Base-by-base conservation (phyloP, 2,329 filamentous ascomycete genomes). In the Huntiella moniliformis region DNA sequence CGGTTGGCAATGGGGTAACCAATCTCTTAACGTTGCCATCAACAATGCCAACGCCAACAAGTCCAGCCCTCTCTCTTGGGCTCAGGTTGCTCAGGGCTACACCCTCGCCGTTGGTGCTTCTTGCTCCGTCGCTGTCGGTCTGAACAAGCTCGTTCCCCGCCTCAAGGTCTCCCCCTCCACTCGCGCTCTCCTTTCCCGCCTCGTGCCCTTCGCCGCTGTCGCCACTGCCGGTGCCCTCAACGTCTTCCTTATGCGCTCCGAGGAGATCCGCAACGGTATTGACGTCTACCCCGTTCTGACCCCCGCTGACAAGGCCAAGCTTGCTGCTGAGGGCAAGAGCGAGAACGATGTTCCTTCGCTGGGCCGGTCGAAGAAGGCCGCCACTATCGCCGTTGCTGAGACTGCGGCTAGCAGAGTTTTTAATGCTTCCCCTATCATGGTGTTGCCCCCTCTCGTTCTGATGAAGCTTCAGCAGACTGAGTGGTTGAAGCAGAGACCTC, bases 11-110 rank as follows among this genome's bases (percentile, higher is more conserved):
- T 76, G 95, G 49, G 76, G 82, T 54, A 98, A 98, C 64, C 91
- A 98, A 67, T 95, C 87, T 10, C 79, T 98, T 55, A 98, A 98
- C 61, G 91, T 98, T 22, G 88, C 85, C 54, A 88, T 98, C 70
- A 98, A 98, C 71, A 86, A 77, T 60, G 83, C 88, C 58, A 98
- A 98, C 61, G 85, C 88, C 52, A 98, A 98, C 73, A 98, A 98
- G 63, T 94, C 86, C 35, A 87, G 85, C 3, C 85, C 88, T 1
- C 73, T 96, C 52, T 82, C 82, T 15, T 80, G 76, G 49, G 74
- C 75, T 16, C 82, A 84, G 54, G 78, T 98, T 51, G 73, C 79
- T 51, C 79, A 94, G 63, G 95, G 86, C 44, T 98, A 96, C 68
- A 74, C 82, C 58, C 71, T 94, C 51, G 91, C 91, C 45, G 91